These are phyloP conservation scores for Arctostaphylos glauca DNA, from an alignment of 148 eudicot genomes.

Conservation along the genomic window DNA sequence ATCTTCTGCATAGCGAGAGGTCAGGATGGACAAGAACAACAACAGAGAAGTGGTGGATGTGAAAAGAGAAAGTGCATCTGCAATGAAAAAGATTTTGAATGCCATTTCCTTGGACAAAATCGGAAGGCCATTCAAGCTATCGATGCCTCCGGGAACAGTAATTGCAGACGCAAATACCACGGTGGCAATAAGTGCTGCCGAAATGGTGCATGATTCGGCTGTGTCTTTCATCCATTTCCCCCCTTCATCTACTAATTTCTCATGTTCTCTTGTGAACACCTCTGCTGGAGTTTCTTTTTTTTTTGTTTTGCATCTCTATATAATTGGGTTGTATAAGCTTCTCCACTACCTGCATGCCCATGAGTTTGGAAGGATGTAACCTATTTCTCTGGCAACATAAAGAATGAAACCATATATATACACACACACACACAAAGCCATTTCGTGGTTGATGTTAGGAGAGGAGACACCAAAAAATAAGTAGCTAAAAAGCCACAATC, in stretches of 20 bases:
- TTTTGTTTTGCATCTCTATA: neutral
- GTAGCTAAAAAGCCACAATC: too few relatives aligned
- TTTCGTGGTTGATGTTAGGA: neutral
- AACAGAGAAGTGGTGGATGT: neutral
- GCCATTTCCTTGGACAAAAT: neutral
- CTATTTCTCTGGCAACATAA: neutral
- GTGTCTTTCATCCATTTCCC: conserved; percentile 1
- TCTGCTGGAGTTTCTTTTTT: neutral
- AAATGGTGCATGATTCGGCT: conserved; percentile 4
- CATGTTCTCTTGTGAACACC: neutral
- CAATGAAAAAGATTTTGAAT: neutral
- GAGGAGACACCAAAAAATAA: too few relatives aligned
- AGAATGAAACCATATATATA: neutral
- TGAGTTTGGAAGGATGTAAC: neutral
- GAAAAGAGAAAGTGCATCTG: neutral
- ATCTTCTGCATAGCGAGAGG: neutral
- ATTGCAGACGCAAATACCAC: conserved; percentile 1
- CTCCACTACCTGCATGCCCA: neutral
- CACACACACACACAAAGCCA: too few relatives aligned
- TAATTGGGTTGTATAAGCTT: neutral
- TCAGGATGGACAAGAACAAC: neutral
- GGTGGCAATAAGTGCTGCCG: neutral
- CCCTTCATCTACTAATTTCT: neutral
- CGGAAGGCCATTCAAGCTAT: neutral
- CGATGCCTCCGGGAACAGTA: neutral